Base-by-base conservation (phyloP, 2,329 filamentous ascomycete genomes). In the Aspergillus pseudonomiae region DNA sequence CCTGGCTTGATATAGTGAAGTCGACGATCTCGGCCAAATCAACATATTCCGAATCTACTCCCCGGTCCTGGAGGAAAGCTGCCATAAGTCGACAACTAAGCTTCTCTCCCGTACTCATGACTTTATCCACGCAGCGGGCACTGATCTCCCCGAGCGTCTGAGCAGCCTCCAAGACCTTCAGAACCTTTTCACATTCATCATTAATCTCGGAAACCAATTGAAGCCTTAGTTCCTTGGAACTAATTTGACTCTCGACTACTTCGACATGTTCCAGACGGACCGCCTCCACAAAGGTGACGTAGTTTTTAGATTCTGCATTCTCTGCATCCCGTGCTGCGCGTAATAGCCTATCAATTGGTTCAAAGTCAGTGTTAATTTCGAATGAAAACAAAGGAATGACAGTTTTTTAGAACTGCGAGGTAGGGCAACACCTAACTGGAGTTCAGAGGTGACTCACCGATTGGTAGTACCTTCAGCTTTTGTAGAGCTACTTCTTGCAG, bases 381-480 rank as follows among this genome's bases (percentile, higher is more conserved):
- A 16, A 24, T 19, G 7, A 21, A 21, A n/a, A 32, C 3, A 12
- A 12, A 19, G 26, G 16, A 26, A 21, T 24, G 34, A 24, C 21
- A 7, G 7, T 24, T 5, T 5, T 30, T n/a, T n/a, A 6, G 12
- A 32, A 4, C 48, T 52, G 48, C 10, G 16, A 32, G 28, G 16
- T 4, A 19, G n/a, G 26, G 48, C 11, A 11, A 16, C 46, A 12
- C 12, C 26, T 53, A 24, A 24, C 21, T 6, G 14, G n/a, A 39
- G 34, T 55, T 16, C n/a, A 39, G 32, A n/a, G 21, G 21, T 74
- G 77, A 86, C 89, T 87, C 81, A 94, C 91, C 93, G 88, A 80
- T 96, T 98, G 43, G 95, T 99, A 64, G 95, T 99, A 65, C 95
- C 95, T 71, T 96, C 93, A 60, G 89, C 88, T 82, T 99, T 99